Base-by-base conservation (phyloP, 768 basidiomycete genomes). In the Mycena crocata region DNA sequence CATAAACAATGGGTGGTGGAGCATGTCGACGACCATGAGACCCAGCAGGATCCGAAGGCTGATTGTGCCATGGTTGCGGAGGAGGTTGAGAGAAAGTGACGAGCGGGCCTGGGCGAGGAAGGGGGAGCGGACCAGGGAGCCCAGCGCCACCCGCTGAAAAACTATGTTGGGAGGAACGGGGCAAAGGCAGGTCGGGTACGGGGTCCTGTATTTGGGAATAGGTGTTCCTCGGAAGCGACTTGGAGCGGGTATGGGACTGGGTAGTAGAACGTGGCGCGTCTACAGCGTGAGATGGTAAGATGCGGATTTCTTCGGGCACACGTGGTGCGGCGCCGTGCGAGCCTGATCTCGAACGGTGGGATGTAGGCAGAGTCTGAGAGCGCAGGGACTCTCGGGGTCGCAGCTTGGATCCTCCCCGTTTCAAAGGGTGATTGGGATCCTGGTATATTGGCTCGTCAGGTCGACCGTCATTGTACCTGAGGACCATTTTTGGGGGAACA, bases 401-500 rank as follows among this genome's bases (percentile, higher is more conserved):
- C 68, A 54, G 45, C 71, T 75, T 71, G 72, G 78, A 72, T 21
- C 55, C 49, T 28, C 28, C 72, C 70, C 54, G 62, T 69, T 69
- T 60, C 69, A 58, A 39, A 48, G 62, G 37, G 60, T 62, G 58
- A 64, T 79, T 76, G 21, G 78, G 73, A 69, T 80, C 80, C 71
- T 76, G 75, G 55, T 83, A 77, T 72, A 92, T 89, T 37, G 90
- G 88, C 10, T 89, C 77, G 77, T 92, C 89, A 2, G 84, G 84
- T 40, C 88, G 76, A 3, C 92, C 91, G 73, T 91, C 88, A 24
- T 80, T 82, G 75, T 89, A 93, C 59, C 86, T 86, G 71, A 93
- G 78, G 64, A 93, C 78, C 90, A 93, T 92, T 71, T 85, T 87
- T 5, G 92, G 92, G 2, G 92, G 92, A 14, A 87, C 71, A 10